Percentiles rank a stretch among this genome's conserved stretches.
Conservation (phyloP, 495 filamentous ascomycete genomes). For the Neurospora sp. region DNA sequence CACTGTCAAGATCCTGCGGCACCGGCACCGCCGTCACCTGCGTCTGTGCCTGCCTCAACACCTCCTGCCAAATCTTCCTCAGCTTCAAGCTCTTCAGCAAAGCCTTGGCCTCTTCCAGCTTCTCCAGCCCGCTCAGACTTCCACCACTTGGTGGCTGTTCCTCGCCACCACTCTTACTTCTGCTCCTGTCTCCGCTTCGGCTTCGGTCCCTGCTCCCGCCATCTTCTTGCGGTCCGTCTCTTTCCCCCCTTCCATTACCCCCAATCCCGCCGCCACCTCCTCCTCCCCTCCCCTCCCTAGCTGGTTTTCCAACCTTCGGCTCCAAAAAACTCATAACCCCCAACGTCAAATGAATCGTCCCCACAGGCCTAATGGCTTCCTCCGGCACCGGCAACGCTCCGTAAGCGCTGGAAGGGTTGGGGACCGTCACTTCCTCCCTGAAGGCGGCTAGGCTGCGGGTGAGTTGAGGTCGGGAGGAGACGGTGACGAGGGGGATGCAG, state of each 20-base stretch:
- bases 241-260: background rate
- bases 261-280: background rate
- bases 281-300: no score
- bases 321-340: constrained; percentile 73
- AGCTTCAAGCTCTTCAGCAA: constrained; percentile 48
- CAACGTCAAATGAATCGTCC: constrained; percentile 75
- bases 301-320: constrained; percentile 22
- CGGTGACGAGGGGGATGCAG: constrained; percentile 67
- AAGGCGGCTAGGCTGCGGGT: constrained; percentile 51
- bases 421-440: constrained; percentile 39
- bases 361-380: constrained; percentile 63
- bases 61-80: constrained; percentile 24
- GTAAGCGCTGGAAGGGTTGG: background rate
- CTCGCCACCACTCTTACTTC: background rate
- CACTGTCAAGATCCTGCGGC: constrained; percentile 8
- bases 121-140: background rate
- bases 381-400: constrained; percentile 35
- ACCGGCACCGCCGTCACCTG: background rate
- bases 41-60: constrained; percentile 18
- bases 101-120: constrained; percentile 45
- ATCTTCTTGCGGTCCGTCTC: background rate
- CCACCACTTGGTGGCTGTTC: background rate
- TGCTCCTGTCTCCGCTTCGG: no score
- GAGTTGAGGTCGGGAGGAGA: constrained; percentile 52
- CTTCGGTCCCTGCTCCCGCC: background rate